Base-by-base conservation (phyloP, 2,329 filamentous ascomycete genomes). In the Aspergillus sp. region DNA sequence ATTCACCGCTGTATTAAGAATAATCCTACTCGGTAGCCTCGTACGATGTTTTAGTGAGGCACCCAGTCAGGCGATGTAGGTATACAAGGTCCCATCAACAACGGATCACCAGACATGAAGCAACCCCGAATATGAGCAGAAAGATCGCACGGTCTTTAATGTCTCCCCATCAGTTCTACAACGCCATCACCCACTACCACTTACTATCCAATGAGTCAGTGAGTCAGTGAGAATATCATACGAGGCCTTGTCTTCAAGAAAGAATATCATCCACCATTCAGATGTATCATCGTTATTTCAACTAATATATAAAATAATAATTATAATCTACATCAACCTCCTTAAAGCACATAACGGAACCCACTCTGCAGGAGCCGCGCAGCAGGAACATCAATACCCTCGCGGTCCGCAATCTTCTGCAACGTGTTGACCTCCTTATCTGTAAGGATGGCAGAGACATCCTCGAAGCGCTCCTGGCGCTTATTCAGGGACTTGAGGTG, bases 341-440 rank as follows among this genome's bases (percentile, higher is more conserved):
- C 27, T 9, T 61, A 82, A 53, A 81, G 70, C 61, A 80, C 75
- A 64, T 80, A 85, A 33, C 83, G 71, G 68, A 83, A 85, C 1
- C 82, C 82, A 71, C 81, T 82, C 69, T 84, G 82, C 70, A 83
- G 60, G 50, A 70, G 68, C 53, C 82, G 74, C 37, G 82, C 82
- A 11, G 77, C 75, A 0, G 75, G 78, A 56, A 84, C 61, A 59
- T 79, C 77, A 44, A 84, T 77, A 0, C 79, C 80, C 65, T 84
- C 81, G 19, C 80, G 60, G 59, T 83, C 78, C 0, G 81, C 82
- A 17, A 81, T 83, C 64, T 77, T 76, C 65, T 79, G 71, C 64
- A 85, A 63, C 56, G 72, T 77, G 56, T 64, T 72, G 58, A 82
- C 52, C 50, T 84, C 82, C 55, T 74, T 76, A 31, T 79, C 76